A percentile compares a stretch with the other conserved stretches of the same genome.
These are phyloP conservation scores for Aspergillus quadrilineatus DNA, from an alignment of 2,329 filamentous ascomycete species.

Conservation along the genomic window DNA sequence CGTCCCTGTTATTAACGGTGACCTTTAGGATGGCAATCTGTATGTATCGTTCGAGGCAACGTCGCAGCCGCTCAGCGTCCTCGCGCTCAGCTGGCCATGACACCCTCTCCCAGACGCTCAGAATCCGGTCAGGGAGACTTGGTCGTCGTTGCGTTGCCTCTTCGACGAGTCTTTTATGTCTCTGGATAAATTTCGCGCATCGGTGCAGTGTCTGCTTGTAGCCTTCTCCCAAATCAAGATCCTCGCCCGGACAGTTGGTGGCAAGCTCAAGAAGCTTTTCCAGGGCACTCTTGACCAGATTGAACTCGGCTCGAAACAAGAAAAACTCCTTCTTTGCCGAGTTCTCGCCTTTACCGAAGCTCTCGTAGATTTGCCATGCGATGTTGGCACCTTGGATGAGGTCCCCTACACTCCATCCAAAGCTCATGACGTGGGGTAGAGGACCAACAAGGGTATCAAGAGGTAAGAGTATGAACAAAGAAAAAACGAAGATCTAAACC, in stretches of 20 bases:
- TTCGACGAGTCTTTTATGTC: slow-evolving; percentile 1
- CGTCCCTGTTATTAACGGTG: slow-evolving; percentile 5
- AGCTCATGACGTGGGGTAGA: slow-evolving; percentile 9
- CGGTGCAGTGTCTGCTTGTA: slow-evolving; percentile 8
- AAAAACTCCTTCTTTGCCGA: slow-evolving; percentile 12
- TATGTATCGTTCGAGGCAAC: slow-evolving; percentile 11
- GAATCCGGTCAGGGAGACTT: background rate
- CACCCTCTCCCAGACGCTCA: slow-evolving; percentile 8
- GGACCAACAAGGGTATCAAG: background rate
- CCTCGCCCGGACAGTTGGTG: background rate
- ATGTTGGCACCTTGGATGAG: slow-evolving; percentile 5
- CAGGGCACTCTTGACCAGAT: slow-evolving; percentile 8
- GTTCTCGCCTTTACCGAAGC: background rate
- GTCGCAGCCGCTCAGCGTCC: slow-evolving; percentile 14
- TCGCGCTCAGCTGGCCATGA: slow-evolving; percentile 15
- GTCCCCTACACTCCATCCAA: slow-evolving; percentile 12
- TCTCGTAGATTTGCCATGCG: slow-evolving; percentile 16
- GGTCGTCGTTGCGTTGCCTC: background rate
- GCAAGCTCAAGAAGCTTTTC: slow-evolving; percentile 3
- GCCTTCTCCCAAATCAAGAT: slow-evolving; percentile 7
- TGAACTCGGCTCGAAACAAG: slow-evolving; percentile 8
- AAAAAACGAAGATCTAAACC: background rate
- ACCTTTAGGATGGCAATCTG: slow-evolving; percentile 16
- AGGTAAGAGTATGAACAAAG: background rate
- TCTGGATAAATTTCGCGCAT: slow-evolving; percentile 10